Evolutionary conservation across 805 yeast species (phyloP).

Genomic region (Zygotorulaspora danielsina): DNA sequence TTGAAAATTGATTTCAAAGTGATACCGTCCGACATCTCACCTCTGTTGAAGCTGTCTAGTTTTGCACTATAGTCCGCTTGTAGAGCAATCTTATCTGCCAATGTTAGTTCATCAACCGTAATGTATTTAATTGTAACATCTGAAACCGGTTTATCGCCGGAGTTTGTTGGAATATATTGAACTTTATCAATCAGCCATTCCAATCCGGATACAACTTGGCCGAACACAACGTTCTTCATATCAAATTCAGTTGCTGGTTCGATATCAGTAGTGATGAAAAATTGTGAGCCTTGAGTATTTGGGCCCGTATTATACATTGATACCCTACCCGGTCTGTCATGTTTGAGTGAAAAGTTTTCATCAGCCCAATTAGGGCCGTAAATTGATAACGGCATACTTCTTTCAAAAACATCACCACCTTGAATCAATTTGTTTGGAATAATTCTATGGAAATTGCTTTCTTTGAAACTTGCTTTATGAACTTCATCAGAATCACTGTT

Average conservation of each 20-base stretch:
- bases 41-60: conserved; percentile 27
- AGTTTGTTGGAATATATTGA: conserved; percentile 50
- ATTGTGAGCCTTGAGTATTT: conserved; percentile 66
- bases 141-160: conserved; percentile 37
- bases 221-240: conserved; percentile 70
- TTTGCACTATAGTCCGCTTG: conserved; percentile 25
- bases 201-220: conserved; percentile 66
- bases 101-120: conserved; percentile 29
- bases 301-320: conserved; percentile 72
- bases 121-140: conserved; percentile 41
- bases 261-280: conserved; percentile 58
- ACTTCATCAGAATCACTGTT: conserved; percentile 27
- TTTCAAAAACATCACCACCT: conserved; percentile 81
- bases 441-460: conserved; percentile 68
- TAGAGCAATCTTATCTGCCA: conserved; percentile 17
- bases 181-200: conserved; percentile 54
- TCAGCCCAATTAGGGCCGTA: conserved; percentile 71
- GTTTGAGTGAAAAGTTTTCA: conserved; percentile 68
- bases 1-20: conserved; percentile 14
- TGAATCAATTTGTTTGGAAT: conserved; percentile 74
- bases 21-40: conserved; percentile 28
- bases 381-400: conserved; percentile 76
- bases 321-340: conserved; percentile 63
- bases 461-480: conserved; percentile 44
- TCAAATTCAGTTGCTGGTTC: conserved; percentile 47